These are phyloP conservation scores for Pseudoneurospora amorphoporcata DNA, from an alignment of 495 filamentous ascomycete genomes.

Conservation along the genomic window DNA sequence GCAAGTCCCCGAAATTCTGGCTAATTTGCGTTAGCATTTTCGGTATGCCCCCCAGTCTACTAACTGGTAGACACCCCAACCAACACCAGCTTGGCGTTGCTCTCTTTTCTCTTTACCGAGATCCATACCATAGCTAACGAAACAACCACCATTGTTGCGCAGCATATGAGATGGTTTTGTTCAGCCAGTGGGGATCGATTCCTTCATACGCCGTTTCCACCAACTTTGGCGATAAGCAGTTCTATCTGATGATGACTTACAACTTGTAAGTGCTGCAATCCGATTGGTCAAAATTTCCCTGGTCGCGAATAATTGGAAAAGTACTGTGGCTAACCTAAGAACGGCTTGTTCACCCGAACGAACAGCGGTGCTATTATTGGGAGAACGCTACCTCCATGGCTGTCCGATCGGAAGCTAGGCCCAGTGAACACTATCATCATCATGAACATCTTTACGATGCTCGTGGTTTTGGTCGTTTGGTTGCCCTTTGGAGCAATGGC, in stretches of 20 bases:
- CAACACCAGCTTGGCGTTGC: not conserved
- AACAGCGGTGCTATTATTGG: constrained; percentile 19
- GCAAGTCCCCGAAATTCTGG: constrained; percentile 16
- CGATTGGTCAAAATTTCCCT: not conserved
- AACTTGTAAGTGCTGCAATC: constrained; percentile 16
- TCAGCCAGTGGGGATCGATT: constrained; percentile 24
- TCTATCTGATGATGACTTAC: constrained; percentile 23
- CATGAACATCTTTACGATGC: constrained; percentile 18
- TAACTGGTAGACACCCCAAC: not conserved
- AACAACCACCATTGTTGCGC: not conserved
- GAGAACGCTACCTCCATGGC: constrained; percentile 16
- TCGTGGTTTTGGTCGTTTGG: constrained; percentile 13
- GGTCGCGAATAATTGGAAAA: not conserved
- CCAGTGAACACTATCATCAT: constrained; percentile 19
- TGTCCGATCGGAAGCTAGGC: constrained; percentile 15
- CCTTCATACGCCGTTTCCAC: constrained; percentile 18
- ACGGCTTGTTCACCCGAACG: not conserved
- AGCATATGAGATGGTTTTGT: constrained; percentile 21
- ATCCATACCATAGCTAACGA: not conserved
- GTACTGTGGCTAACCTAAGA: not conserved
- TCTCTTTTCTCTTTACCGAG: not conserved
- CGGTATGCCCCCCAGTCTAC: constrained; percentile 7
- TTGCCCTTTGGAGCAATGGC: constrained; percentile 15
- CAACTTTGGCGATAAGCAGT: constrained; percentile 15
- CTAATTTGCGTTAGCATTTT: constrained; percentile 16